These are phyloP conservation scores for Lipomyces kockii DNA, from an alignment of 805 yeast species.

Conservation along the genomic window DNA sequence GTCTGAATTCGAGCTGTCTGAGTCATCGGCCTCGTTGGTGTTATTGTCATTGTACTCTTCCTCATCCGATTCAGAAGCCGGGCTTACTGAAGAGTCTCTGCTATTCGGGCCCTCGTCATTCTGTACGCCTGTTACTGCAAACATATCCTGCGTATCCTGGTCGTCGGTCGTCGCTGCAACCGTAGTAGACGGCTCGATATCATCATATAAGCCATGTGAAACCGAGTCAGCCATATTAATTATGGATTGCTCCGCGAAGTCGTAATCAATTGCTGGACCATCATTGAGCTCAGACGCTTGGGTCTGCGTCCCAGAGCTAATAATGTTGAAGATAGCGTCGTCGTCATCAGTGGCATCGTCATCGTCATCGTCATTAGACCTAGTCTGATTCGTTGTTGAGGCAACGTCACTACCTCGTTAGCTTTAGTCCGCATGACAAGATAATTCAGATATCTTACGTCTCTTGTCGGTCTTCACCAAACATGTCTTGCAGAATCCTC, in stretches of 20 bases:
- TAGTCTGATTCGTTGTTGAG: neutral
- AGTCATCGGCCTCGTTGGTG: constrained; percentile 53
- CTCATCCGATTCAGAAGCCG: neutral
- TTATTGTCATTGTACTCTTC: constrained; percentile 49
- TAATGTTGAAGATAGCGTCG: constrained; percentile 14
- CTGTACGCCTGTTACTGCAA: neutral
- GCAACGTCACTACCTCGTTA: neutral
- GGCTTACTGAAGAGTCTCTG: neutral
- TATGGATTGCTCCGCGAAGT: neutral
- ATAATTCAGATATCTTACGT: neutral
- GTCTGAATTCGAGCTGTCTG: constrained; percentile 27
- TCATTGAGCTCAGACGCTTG: neutral
- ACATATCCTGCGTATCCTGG: neutral
- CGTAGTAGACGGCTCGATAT: neutral
- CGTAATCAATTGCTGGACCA: neutral
- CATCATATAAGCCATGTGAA: constrained; percentile 5
- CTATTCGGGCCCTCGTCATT: neutral
- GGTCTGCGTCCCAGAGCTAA: constrained; percentile 11
- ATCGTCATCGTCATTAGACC: constrained; percentile 46
- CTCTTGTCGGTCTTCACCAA: constrained; percentile 8
- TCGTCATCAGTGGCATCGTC: constrained; percentile 45
- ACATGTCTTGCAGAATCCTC: constrained; percentile 25
- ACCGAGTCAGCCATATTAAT: neutral
- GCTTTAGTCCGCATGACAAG: neutral
- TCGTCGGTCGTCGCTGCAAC: neutral